Conservation (phyloP, 257 asterid species). For the Buddleja alternifolia region DNA sequence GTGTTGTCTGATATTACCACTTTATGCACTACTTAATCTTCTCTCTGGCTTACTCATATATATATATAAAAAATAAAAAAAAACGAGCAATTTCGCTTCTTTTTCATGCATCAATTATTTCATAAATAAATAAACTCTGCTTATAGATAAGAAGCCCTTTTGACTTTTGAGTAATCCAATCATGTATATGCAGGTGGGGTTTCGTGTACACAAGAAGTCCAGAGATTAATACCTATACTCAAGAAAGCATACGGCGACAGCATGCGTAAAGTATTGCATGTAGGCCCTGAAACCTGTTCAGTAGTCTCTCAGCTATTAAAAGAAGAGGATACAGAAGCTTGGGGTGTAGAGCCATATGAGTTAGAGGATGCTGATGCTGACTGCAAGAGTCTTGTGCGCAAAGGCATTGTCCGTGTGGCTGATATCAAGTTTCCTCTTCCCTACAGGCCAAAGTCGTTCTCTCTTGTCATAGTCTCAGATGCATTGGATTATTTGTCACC, state of each 20-base stretch:
- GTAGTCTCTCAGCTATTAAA: constrained; percentile 68
- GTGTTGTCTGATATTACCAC: constrained; percentile 6
- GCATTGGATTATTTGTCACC: constrained; percentile 86
- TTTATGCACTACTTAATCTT: not conserved
- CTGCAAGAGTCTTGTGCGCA: constrained; percentile 69
- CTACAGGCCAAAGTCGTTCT: constrained; percentile 74
- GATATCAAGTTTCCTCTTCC: constrained; percentile 91
- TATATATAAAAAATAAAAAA: too few species aligned
- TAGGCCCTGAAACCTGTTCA: constrained; percentile 86
- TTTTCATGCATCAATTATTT: not conserved
- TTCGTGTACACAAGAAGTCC: constrained; percentile 68
- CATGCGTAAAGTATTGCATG: constrained; percentile 77
- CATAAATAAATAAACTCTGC: not conserved
- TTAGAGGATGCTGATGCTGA: constrained; percentile 64
- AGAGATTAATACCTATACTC: constrained; percentile 56
- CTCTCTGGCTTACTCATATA: not conserved
- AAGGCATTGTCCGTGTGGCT: constrained; percentile 75
- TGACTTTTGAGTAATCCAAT: constrained; percentile 10
- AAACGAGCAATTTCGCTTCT: too few species aligned
- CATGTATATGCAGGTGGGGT: constrained; percentile 55
- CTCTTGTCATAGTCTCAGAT: constrained; percentile 88
- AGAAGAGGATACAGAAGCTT: constrained; percentile 82
- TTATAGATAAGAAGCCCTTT: not conserved
- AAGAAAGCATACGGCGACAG: constrained; percentile 75
- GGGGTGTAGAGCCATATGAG: constrained; percentile 94